phyloP scores from a whole-genome alignment of 805 yeast species.

The Jamesozyma lodderae region DNA sequence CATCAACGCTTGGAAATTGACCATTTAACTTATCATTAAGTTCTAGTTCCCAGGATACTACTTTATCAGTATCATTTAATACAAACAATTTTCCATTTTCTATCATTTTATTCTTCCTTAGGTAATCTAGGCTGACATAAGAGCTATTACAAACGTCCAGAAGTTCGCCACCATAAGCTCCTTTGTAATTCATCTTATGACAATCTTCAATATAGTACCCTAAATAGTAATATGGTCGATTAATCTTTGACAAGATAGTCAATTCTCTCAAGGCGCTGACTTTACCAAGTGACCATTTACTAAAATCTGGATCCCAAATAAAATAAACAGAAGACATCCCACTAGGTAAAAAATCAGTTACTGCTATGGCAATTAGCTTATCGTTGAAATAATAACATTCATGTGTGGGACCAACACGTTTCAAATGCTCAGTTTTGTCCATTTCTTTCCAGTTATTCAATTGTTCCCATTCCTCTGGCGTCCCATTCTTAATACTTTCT shows the following conservation, averaged over 20 bases:
- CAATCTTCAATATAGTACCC: conserved; percentile 80
- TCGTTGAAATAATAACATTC: conserved; percentile 65
- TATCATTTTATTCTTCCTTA: conserved; percentile 10
- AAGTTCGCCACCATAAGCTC: conserved; percentile 66
- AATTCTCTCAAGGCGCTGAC: conserved; percentile 68
- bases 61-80: conserved; percentile 3
- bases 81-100: conserved; percentile 24
- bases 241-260: conserved; percentile 37
- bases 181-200: conserved; percentile 74
- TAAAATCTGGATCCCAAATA: conserved; percentile 77
- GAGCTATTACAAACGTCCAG: conserved; percentile 44
- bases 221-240: conserved; percentile 51
- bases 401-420: conserved; percentile 55
- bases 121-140: conserved; percentile 29
- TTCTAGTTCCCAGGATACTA: not conserved
- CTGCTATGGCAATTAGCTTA: conserved; percentile 63
- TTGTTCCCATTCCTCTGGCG: conserved; percentile 23
- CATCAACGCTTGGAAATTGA: not conserved
- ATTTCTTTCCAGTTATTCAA: conserved; percentile 32
- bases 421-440: conserved; percentile 13
- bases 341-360: conserved; percentile 65
- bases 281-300: conserved; percentile 64
- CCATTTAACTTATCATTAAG: conserved; percentile 5
- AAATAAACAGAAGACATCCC: conserved; percentile 80
- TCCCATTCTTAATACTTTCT: conserved; percentile 16